Conservation (phyloP, 306 rosid species). For the Acacia acuminata region DNA sequence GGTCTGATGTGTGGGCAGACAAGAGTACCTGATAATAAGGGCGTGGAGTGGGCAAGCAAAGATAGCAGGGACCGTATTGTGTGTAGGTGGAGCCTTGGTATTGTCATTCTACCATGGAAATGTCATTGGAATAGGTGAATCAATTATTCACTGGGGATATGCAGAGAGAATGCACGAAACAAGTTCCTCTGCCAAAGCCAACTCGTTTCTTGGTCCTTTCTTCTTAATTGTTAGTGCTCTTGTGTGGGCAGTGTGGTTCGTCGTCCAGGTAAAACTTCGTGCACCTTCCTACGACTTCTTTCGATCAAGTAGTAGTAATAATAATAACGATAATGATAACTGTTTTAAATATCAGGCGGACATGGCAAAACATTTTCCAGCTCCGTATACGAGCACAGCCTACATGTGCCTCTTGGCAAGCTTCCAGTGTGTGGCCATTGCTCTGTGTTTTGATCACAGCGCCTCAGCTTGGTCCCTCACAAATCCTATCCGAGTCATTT, state of each 20-base stretch:
- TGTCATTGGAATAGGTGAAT: constrained; percentile 41
- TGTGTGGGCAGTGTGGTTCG: constrained; percentile 63
- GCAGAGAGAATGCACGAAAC: constrained; percentile 41
- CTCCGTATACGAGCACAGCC: constrained; percentile 69
- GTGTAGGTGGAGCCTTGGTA: constrained; percentile 75
- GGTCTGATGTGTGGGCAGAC: constrained; percentile 36
- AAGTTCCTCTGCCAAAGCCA: constrained; percentile 22
- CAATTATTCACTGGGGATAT: constrained; percentile 66
- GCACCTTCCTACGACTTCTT: not conserved
- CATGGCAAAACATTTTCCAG: constrained; percentile 56
- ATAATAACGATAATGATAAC: not conserved
- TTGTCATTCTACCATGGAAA: constrained; percentile 81
- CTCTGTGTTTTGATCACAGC: constrained; percentile 39
- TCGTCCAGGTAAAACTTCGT: constrained; percentile 50
- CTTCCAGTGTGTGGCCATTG: constrained; percentile 63
- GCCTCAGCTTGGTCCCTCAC: constrained; percentile 63
- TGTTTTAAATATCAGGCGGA: constrained; percentile 47
- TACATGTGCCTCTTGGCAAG: constrained; percentile 62
- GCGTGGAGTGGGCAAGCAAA: constrained; percentile 54
- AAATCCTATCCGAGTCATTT: constrained; percentile 43
- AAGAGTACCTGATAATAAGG: constrained; percentile 59
- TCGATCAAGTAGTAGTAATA: not conserved
- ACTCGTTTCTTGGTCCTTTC: constrained; percentile 53
- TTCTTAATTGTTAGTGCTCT: constrained; percentile 48
- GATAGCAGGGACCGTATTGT: constrained; percentile 58